These are phyloP conservation scores for Tuber aestivum DNA, from an alignment of 495 filamentous ascomycete species.

Conservation along the genomic window DNA sequence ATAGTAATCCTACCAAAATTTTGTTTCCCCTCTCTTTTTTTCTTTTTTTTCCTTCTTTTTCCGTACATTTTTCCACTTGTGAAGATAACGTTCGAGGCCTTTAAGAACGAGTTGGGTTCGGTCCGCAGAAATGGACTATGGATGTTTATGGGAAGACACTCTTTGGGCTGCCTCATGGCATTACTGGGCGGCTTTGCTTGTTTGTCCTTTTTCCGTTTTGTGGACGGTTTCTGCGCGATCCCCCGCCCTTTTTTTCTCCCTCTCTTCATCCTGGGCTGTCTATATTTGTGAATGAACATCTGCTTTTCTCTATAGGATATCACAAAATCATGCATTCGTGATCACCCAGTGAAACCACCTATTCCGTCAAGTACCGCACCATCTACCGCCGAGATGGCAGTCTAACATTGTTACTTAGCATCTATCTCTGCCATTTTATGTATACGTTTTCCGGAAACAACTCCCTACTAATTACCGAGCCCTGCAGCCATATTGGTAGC, in stretches of 20 bases:
- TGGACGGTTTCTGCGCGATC: slow-evolving; percentile 36
- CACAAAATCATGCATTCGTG: background rate
- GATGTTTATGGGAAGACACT: slow-evolving; percentile 40
- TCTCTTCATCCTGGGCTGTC: background rate
- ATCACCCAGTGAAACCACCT: background rate
- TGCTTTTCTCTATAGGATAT: background rate
- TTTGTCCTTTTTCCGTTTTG: slow-evolving; percentile 32
- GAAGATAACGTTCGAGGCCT: background rate
- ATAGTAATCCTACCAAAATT: background rate
- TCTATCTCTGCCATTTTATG: background rate
- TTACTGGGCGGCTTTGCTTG: slow-evolving; percentile 46
- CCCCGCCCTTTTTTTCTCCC: background rate
- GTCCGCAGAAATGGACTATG: background rate
- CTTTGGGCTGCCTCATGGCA: slow-evolving; percentile 46
- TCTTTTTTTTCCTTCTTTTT: background rate
- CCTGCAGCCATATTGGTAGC: slow-evolving; percentile 70
- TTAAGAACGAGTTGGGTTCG: background rate
- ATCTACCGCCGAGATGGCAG: background rate
- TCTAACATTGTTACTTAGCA: background rate
- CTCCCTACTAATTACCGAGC: slow-evolving; percentile 52
- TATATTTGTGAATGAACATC: background rate
- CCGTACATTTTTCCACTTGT: background rate
- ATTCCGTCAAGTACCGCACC: background rate
- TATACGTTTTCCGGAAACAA: background rate
- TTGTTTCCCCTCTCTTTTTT: background rate